Conservation (phyloP, 2,329 filamentous ascomycete species). For the Cladosporium sphaerospermum region DNA sequence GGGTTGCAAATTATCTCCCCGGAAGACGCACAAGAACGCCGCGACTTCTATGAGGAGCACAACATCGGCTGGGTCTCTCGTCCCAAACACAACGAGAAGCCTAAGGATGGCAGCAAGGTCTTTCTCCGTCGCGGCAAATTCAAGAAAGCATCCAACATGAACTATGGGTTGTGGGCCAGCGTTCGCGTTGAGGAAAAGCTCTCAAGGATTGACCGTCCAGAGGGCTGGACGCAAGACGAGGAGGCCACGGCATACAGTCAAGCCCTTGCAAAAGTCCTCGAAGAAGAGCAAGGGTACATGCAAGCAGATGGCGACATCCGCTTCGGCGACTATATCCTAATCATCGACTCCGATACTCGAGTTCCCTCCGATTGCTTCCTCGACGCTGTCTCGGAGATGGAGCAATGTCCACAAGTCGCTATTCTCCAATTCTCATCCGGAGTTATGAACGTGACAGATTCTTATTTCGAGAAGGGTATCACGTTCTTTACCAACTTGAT, state of each 20-base stretch:
- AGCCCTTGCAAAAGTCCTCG: slow-evolving; percentile 59
- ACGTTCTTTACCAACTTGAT: slow-evolving; percentile 55
- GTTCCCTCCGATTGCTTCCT: slow-evolving; percentile 71
- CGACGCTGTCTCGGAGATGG: slow-evolving; percentile 76
- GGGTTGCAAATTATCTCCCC: slow-evolving; percentile 56
- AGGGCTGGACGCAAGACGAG: slow-evolving; percentile 61
- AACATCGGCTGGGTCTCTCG: slow-evolving; percentile 46
- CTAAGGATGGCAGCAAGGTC: slow-evolving; percentile 42
- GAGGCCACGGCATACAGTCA: slow-evolving; percentile 60
- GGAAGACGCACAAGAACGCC: slow-evolving; percentile 38
- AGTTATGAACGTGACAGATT: slow-evolving; percentile 72
- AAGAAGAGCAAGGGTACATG: slow-evolving; percentile 58
- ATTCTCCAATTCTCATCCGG: slow-evolving; percentile 73
- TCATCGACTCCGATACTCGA: slow-evolving; percentile 75
- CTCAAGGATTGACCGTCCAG: slow-evolving; percentile 48
- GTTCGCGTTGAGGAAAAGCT: slow-evolving; percentile 66
- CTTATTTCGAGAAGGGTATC: slow-evolving; percentile 48
- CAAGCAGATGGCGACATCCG: slow-evolving; percentile 84
- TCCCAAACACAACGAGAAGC: slow-evolving; percentile 47
- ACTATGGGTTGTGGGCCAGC: slow-evolving; percentile 59
- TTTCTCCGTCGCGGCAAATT: slow-evolving; percentile 58
- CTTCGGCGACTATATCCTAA: slow-evolving; percentile 73
- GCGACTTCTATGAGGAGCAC: slow-evolving; percentile 46
- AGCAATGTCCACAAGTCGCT: slow-evolving; percentile 69
- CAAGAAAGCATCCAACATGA: slow-evolving; percentile 71